Base-by-base conservation (phyloP, 2,329 filamentous ascomycete genomes). In the Colletotrichum sp. region DNA sequence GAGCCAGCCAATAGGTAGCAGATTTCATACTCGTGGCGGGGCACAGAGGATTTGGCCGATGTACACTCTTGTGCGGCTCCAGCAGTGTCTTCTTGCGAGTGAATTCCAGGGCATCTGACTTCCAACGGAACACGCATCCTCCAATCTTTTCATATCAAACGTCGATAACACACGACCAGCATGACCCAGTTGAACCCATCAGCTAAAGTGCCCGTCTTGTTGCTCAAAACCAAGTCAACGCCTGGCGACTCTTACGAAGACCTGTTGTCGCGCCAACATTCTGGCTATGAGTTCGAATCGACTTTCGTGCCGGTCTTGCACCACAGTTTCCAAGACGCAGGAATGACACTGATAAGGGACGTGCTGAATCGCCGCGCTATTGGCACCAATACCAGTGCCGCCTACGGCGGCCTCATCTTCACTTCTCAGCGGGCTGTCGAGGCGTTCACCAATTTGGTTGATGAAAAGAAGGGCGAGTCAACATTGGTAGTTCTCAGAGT, bases 381-480 rank as follows among this genome's bases (percentile, higher is more conserved):
- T 76, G 85, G 86, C 62, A 80, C 69, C 3, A 68, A 67, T 1
- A 55, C 80, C 1, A 84, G 82, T 4, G 83, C 83, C 55, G 80
- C 85, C 16, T 96, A 95, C 81, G 94, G 94, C 7, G 95, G 94
- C n/a, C 86, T 96, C 74, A 93, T 97, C 66, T 96, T 97, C 81
- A 97, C 95, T 3, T 96, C 94, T 9, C 95, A 97, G 83, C 90
- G 95, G 65, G 94, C 95, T 1, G 95, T 97, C 4, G 95, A 97
- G 82, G 94, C 93, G 0, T 95, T 97, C 80, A 86, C 91, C 5
- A 87, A 89, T 62, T 85, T 95, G 10, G 89, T 95, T 1, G 85
- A 89, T 16, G 89, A 91, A 36, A 86, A 90, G 28, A 85, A 86
- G 81, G 85, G 84, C 84, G 77, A 78, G 80, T 66, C 26, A 30